Base-by-base conservation (phyloP, 2,329 filamentous ascomycete genomes). In the Passalora sequoiae region DNA sequence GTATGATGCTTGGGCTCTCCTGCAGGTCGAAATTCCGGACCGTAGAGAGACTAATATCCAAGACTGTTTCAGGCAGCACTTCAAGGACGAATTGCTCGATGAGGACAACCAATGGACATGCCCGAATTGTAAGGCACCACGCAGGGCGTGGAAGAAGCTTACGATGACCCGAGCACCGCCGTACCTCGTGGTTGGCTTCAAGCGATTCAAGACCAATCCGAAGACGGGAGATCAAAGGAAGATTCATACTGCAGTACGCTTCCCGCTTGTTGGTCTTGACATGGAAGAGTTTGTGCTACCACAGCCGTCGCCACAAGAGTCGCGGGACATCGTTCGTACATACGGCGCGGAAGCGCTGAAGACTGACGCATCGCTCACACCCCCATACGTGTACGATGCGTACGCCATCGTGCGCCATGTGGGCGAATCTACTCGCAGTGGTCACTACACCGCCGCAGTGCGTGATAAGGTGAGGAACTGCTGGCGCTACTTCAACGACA, bases 321-420 rank as follows among this genome's bases (percentile, higher is more conserved):
- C 44, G 15, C 55, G 55, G 43, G 38, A 58, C 29, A 58, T 63
- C 29, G 46, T 57, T 29, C 41, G 66, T 60, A 53, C 60, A 47
- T 43, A 60, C 55, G 12, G 64, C 2, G 42, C 63, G 6, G 58
- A 63, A 1, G 53, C 54, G 5, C 49, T 68, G 19, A 68, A 68
- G 36, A 46, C 43, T 9, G 51, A 48, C 16, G 38, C 41, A 13
- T 61, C 62, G 1, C 72, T 72, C 65, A 69, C 65, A 10, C 67
- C 68, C 1, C 83, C 85, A 0, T 88, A 85, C 59, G 69, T 72
- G 4, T 98, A 96, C 64, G 84, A 94, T 60, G 83, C 86, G 40
- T 96, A 94, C 61, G 91, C 83, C 2, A 84, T 96, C 5, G 78
- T 94, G 41, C 75, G 85, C 49, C 89, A 96, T 63, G 66, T 78